These are phyloP conservation scores for Neurospora intermedia DNA, from an alignment of 495 filamentous ascomycete genomes.

Conservation along the genomic window DNA sequence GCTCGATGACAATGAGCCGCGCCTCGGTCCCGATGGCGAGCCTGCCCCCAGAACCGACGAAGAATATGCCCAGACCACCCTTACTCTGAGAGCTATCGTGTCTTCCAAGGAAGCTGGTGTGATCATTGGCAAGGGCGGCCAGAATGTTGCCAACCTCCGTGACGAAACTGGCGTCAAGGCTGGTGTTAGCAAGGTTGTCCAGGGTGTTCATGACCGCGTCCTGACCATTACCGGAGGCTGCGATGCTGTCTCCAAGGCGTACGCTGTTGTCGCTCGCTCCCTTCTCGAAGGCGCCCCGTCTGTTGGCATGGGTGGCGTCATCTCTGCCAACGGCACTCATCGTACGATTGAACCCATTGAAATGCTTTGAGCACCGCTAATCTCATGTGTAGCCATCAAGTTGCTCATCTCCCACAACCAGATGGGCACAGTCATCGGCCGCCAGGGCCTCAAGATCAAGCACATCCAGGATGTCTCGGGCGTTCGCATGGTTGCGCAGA, in stretches of 20 bases:
- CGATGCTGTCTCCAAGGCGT: conserved; percentile 78
- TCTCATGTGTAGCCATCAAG: conserved; percentile 60
- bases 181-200: conserved; percentile 96
- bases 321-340: conserved; percentile 78
- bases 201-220: conserved; percentile 92
- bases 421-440: conserved; percentile 98
- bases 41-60: conserved; percentile 78
- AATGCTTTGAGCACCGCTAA: conserved; percentile 13
- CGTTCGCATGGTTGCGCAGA: conserved; percentile 97
- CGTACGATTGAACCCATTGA: conserved; percentile 48
- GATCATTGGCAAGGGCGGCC: conserved; percentile 96
- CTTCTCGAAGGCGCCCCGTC: conserved; percentile 86
- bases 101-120: conserved; percentile 97
- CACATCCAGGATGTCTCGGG: conserved; percentile 96
- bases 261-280: conserved; percentile 83
- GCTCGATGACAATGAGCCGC: conserved; percentile 42
- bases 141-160: conserved; percentile 94
- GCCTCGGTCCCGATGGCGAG: conserved; percentile 56
- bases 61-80: conserved; percentile 80
- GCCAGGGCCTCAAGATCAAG: conserved; percentile 96
- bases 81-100: conserved; percentile 94
- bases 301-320: conserved; percentile 86
- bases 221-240: conserved; percentile 85
- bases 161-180: conserved; percentile 97
- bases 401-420: conserved; percentile 98